Evolutionary conservation across 2,329 filamentous ascomycete genomes (phyloP), one percentile per base, ranked within the genome.

Genomic region (Colletotrichum eremochloae): DNA sequence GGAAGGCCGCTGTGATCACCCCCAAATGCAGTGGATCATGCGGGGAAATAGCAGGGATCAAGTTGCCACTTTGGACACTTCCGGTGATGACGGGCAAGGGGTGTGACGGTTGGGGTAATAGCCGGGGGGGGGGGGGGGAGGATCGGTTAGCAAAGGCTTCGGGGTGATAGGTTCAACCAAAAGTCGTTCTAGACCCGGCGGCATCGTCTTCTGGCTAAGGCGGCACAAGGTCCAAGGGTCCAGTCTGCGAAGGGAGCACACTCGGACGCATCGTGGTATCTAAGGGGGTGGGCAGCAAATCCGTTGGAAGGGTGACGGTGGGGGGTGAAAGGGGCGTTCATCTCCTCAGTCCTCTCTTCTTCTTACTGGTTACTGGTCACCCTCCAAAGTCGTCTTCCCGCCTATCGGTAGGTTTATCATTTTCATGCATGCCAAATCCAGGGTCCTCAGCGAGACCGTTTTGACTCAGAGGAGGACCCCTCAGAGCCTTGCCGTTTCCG

Each of bases 21-120:
- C 48, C 48, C 36, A 9, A 55, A 40, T 63, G 50, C 38, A 29
- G 62, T 64, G 62, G 62, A 64, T 64, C 62, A 56, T 64, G 62
- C 62, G 62, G 62, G 62, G 62, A n/a, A 63, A 14, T 12, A 29
- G 18, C 62, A 64, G 62, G 62, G 62, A 44, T 64, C 48, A 44
- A 44, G 50, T 15, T 24, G 18, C 24, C 62, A 15, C 31, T 40
- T 55, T 55, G 7, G 48, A 64, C 36, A 15, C 18, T 55, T 55
- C 20, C 18, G 5, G 29, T 55, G 18, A 42, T 9, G 48, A 7
- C 18, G 38, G 12, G 31, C 53, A 55, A 64, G 24, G 46, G 48
- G n/a, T 50, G 61, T 63, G 36, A n/a, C 58, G 5, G 42, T 36
- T 50, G 58, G 44, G 44, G 44, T 46, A 9, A 20, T 46, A 29